Evolutionary conservation across 2,329 filamentous ascomycete genomes (phyloP).

Genomic region (Trichocomaceae sp.): DNA sequence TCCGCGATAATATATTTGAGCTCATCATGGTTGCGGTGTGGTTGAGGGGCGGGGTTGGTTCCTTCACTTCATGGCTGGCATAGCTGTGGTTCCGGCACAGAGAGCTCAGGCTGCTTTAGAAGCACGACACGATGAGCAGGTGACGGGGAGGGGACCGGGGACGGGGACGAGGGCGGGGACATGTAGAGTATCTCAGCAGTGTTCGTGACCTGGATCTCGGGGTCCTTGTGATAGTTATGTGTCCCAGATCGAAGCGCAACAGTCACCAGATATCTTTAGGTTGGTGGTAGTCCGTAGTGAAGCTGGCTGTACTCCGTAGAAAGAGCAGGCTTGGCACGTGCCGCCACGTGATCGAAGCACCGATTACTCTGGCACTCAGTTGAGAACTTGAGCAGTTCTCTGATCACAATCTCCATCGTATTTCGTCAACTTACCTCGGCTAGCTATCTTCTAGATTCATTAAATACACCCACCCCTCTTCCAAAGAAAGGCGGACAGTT

Average conservation of each 20-base stretch:
- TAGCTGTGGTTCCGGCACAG: not conserved
- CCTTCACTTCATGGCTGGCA: conserved; percentile 7
- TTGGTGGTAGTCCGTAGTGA: too few species aligned
- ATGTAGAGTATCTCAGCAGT: not conserved
- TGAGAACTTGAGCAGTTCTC: too few species aligned
- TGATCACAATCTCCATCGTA: too few species aligned
- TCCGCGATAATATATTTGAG: conserved; percentile 37
- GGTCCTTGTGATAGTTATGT: conserved; percentile 1
- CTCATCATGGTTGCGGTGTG: conserved; percentile 32
- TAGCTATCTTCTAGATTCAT: too few species aligned
- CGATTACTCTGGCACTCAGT: too few species aligned
- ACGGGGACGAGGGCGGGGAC: too few species aligned
- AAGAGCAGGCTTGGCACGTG: conserved; percentile 6
- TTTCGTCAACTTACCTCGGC: too few species aligned
- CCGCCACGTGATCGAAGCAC: conserved; percentile 1
- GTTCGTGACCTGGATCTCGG: not conserved
- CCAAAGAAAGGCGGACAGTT: too few species aligned
- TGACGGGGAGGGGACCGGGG: too few species aligned
- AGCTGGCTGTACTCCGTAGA: too few species aligned
- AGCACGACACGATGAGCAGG: not conserved
- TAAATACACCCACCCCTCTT: too few species aligned
- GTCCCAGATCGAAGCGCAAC: not conserved
- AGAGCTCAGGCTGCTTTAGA: conserved; percentile 13
- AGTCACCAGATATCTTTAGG: too few species aligned
- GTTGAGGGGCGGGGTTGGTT: not conserved